These are phyloP conservation scores for Neofusicoccum sp. DNA, from an alignment of 2,329 filamentous ascomycete species.

Conservation along the genomic window DNA sequence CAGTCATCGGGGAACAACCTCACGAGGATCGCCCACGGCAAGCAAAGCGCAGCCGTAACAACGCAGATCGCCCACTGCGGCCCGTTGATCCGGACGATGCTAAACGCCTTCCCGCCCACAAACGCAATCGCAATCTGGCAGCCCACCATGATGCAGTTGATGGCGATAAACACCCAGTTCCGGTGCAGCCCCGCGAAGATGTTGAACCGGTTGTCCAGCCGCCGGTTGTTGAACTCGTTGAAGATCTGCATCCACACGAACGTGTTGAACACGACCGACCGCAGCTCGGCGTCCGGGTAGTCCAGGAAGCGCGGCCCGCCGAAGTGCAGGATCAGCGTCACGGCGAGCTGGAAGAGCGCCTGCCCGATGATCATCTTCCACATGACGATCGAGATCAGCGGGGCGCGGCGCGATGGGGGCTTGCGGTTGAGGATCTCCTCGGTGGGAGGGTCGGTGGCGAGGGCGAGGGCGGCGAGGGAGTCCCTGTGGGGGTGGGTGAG, in stretches of 20 bases:
- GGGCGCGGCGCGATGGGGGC: slow-evolving; percentile 74
- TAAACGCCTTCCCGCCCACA: slow-evolving; percentile 78
- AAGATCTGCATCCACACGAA: slow-evolving; percentile 99
- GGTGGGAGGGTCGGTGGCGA: slow-evolving; percentile 78
- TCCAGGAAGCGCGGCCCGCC: slow-evolving; percentile 61
- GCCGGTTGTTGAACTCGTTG: slow-evolving; percentile 95
- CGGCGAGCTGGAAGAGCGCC: slow-evolving; percentile 73
- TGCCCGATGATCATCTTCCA: slow-evolving; percentile 73
- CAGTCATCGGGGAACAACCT: slow-evolving; percentile 74
- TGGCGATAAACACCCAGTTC: slow-evolving; percentile 90
- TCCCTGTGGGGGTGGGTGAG: slow-evolving; percentile 43
- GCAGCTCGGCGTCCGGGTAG: slow-evolving; percentile 55
- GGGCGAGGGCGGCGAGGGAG: slow-evolving; percentile 81
- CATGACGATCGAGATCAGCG: slow-evolving; percentile 80
- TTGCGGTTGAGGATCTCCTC: slow-evolving; percentile 77
- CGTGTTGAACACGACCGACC: slow-evolving; percentile 91
- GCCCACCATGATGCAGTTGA: slow-evolving; percentile 73
- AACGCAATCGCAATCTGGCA: slow-evolving; percentile 89
- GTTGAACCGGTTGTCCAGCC: slow-evolving; percentile 91
- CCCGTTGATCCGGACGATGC: slow-evolving; percentile 65
- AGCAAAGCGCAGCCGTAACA: slow-evolving; percentile 74
- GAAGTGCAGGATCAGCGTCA: slow-evolving; percentile 69
- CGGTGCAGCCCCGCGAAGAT: slow-evolving; percentile 83
- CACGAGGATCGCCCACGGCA: slow-evolving; percentile 78
- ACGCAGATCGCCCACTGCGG: slow-evolving; percentile 85